phyloP scores from a whole-genome alignment of 352 stramenopile genomes.

The Phytophthora pinifolia region DNA sequence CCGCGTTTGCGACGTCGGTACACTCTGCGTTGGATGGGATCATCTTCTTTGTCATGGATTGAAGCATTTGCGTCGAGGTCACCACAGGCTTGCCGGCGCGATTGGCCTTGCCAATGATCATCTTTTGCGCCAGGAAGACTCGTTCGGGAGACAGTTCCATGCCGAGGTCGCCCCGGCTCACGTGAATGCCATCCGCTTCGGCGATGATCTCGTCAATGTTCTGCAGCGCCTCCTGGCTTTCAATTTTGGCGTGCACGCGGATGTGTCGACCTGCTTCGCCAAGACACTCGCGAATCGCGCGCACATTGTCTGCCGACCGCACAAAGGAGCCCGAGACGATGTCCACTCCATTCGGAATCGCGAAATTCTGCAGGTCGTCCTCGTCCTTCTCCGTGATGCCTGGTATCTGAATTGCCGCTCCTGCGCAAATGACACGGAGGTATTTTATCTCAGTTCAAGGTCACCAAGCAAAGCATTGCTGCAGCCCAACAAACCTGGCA shows the following conservation, averaged over 20 bases:
- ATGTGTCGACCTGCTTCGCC: slow-evolving; percentile 87
- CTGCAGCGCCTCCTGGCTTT: slow-evolving; percentile 97
- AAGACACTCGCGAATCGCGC: slow-evolving; percentile 80
- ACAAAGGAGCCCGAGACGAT: slow-evolving; percentile 99
- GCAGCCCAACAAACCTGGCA: slow-evolving; percentile 67
- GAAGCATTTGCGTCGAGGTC: slow-evolving; percentile 98
- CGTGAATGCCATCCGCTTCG: slow-evolving; percentile 98
- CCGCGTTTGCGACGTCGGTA: slow-evolving; percentile 99
- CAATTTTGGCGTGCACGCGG: slow-evolving; percentile 98
- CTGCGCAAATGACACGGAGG: slow-evolving; percentile 30
- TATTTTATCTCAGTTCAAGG: slow-evolving; percentile 2
- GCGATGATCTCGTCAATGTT: slow-evolving; percentile 98
- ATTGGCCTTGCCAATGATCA: slow-evolving; percentile 98
- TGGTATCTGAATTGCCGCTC: slow-evolving; percentile 85
- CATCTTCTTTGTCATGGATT: slow-evolving; percentile 98
- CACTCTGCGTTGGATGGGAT: slow-evolving; percentile 98
- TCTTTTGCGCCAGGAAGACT: slow-evolving; percentile 99
- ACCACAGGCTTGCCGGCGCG: slow-evolving; percentile 98
- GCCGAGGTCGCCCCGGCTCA: slow-evolving; percentile 98
- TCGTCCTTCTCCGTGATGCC: slow-evolving; percentile 95
- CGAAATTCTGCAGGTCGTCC: slow-evolving; percentile 94
- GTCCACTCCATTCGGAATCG: slow-evolving; percentile 96
- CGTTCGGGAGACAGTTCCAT: slow-evolving; percentile 98
- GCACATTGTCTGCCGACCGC: slow-evolving; percentile 96
- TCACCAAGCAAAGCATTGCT: neutral